Base-by-base conservation (phyloP, 2,329 filamentous ascomycete genomes). In the Sphaerulina vaccinii region DNA sequence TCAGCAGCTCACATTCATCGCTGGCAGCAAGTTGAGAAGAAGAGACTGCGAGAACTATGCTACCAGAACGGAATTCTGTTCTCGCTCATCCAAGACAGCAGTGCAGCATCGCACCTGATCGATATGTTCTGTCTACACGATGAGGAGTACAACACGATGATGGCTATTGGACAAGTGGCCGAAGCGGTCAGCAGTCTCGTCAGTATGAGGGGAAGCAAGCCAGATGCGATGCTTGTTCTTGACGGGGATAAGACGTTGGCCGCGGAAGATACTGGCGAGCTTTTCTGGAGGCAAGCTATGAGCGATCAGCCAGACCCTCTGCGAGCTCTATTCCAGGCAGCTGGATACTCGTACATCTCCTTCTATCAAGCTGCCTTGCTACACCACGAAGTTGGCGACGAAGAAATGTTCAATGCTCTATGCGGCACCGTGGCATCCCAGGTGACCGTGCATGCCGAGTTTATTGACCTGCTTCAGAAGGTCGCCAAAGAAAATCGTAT, bases 231-330 rank as follows among this genome's bases (percentile, higher is more conserved):
- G 38, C 44, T 85, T 13, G 74, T 84, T 0, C 38, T 86, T 2
- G 83, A 86, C 53, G 82, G 68, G 0, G 82, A 86, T 62, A 77
- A 68, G 55, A 86, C 81, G 0, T 62, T 86, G 48, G 65, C 73
- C 3, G 49, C 73, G 0, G 56, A 73, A 10, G 82, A 85, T 54
- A 77, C 75, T 5, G 76, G 78, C 0, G 47, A 32, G 0, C 32
- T 80, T 45, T 82, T 83, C 63, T 84, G 77, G 79, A 29, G n/a
- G 27, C 27, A 56, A 70, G 18, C 11, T 16, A 18, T 9, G 59
- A 78, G 0, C 62, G 84, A 40, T 64, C 73, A 3, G 75, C 84
- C 78, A 0, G 27, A 29, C 3, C 73, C 35, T 78, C 81, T 83
- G 60, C 83, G 77, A 77, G 54, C 68, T 0, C 48, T 85, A 3